These are phyloP conservation scores for Thelonectria rubi DNA, from an alignment of 2,329 filamentous ascomycete species.

Conservation along the genomic window DNA sequence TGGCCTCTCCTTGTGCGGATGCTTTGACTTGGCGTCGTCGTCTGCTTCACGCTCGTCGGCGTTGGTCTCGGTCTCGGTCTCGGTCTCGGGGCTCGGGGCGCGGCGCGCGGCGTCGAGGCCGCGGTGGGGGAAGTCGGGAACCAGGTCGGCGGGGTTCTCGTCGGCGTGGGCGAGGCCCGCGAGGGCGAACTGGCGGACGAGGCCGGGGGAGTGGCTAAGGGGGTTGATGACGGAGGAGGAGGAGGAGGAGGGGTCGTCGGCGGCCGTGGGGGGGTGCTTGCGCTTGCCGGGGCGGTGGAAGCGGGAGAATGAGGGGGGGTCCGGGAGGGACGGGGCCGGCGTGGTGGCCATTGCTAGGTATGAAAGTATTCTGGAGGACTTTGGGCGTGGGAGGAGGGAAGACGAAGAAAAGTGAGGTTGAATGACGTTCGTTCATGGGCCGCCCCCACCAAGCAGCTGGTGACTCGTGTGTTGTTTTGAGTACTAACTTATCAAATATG, in stretches of 20 bases:
- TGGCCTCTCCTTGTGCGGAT: constrained; percentile 23
- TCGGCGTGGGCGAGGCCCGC: constrained; percentile 63
- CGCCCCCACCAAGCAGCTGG: background rate
- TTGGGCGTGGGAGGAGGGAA: background rate
- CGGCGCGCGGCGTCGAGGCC: constrained; percentile 29
- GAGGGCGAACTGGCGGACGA: constrained; percentile 61
- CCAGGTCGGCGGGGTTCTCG: constrained; percentile 50
- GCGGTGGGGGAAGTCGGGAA: constrained; percentile 62
- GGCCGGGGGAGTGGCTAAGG: constrained; percentile 61
- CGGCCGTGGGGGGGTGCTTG: constrained; percentile 26
- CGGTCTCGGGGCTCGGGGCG: constrained; percentile 55
- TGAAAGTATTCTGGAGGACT: background rate
- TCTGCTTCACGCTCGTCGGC: constrained; percentile 69
- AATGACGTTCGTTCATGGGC: background rate
- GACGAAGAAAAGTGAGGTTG: background rate
- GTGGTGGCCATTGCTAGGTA: constrained; percentile 8
- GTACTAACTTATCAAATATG: background rate
- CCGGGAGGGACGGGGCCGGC: constrained; percentile 30
- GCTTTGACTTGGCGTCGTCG: constrained; percentile 2
- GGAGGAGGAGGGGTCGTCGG: constrained; percentile 9
- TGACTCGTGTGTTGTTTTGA: background rate
- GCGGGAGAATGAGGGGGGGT: constrained; percentile 35
- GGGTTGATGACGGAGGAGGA: constrained; percentile 57
- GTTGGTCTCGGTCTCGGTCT: constrained; percentile 73
- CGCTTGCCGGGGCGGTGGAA: constrained; percentile 33